Evolutionary conservation across 768 basidiomycete species (phyloP).

Genomic region (Lentinula guzmanii): DNA sequence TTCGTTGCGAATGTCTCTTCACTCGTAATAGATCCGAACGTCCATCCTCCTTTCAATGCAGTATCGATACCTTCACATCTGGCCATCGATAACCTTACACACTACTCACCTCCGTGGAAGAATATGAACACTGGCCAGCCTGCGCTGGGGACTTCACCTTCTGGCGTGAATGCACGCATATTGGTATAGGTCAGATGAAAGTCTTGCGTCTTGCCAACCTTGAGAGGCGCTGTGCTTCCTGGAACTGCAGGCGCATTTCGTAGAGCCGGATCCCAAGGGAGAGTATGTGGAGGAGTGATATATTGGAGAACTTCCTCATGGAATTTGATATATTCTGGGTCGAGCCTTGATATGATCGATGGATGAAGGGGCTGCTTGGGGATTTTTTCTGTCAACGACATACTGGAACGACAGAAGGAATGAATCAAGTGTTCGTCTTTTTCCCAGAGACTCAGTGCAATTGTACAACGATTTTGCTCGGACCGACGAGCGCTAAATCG

Average conservation of each 20-base stretch:
- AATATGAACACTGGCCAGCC: slow-evolving; percentile 74
- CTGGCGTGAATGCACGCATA: slow-evolving; percentile 61
- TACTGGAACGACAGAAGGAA: neutral
- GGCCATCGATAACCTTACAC: neutral
- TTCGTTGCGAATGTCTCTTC: slow-evolving; percentile 59
- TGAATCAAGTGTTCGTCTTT: neutral
- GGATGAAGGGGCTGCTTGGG: slow-evolving; percentile 54
- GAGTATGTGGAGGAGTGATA: slow-evolving; percentile 43
- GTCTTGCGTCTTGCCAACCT: slow-evolving; percentile 51
- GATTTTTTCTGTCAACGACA: slow-evolving; percentile 6
- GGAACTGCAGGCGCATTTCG: slow-evolving; percentile 49
- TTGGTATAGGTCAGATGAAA: slow-evolving; percentile 44
- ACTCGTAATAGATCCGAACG: slow-evolving; percentile 56
- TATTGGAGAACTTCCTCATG: slow-evolving; percentile 46
- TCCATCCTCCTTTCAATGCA: slow-evolving; percentile 59
- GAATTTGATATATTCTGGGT: slow-evolving; percentile 62
- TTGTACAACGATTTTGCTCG: no score
- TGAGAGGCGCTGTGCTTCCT: slow-evolving; percentile 49
- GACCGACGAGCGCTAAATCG: no score
- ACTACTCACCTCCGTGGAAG: slow-evolving; percentile 61
- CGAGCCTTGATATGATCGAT: slow-evolving; percentile 48
- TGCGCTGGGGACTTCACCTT: slow-evolving; percentile 35
- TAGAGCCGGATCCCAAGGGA: slow-evolving; percentile 57
- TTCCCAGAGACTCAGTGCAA: no score
- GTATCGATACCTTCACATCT: neutral